Percentiles rank a stretch among this genome's conserved stretches.
These are phyloP conservation scores for Cutaneotrichosporon cavernicola DNA, from an alignment of 1,284 basidiomycete genomes.

Conservation along the genomic window DNA sequence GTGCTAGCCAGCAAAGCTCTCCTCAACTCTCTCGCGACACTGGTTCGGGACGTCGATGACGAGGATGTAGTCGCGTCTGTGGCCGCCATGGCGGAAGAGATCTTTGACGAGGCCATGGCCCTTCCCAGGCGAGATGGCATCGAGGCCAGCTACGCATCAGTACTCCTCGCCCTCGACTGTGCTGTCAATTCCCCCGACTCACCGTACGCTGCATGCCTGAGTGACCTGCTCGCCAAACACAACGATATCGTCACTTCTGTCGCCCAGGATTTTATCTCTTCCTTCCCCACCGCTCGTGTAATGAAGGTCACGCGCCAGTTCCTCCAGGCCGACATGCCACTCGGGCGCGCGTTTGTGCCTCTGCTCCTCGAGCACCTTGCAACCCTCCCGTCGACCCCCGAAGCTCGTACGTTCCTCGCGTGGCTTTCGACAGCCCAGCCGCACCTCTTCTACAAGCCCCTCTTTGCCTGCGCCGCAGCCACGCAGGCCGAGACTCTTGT, in stretches of 20 bases:
- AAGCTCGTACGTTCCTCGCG: constrained; percentile 28
- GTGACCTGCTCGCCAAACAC: constrained; percentile 8
- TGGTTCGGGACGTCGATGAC: constrained; percentile 22
- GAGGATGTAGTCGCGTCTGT: constrained; percentile 12
- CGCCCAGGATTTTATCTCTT: constrained; percentile 6
- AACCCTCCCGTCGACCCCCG: constrained; percentile 6
- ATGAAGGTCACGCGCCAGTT: constrained; percentile 14
- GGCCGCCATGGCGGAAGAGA: constrained; percentile 12
- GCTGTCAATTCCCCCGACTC: neutral
- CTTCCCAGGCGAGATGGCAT: constrained; percentile 21
- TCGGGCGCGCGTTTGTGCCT: constrained; percentile 16
- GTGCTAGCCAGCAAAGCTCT: constrained; percentile 25
- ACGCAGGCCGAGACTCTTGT: constrained; percentile 61
- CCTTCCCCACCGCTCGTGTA: constrained; percentile 8
- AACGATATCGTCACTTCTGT: constrained; percentile 3
- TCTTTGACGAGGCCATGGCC: constrained; percentile 7
- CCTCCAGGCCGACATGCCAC: constrained; percentile 19
- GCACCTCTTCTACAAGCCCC: constrained; percentile 69
- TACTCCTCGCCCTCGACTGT: constrained; percentile 31
- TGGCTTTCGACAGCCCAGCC: constrained; percentile 54
- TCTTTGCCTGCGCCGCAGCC: constrained; percentile 68
- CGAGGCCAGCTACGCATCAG: constrained; percentile 18
- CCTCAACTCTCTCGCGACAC: constrained; percentile 28
- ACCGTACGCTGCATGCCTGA: constrained; percentile 1
- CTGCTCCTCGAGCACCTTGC: constrained; percentile 21